These are phyloP conservation scores for Xylaria telfairii DNA, from an alignment of 495 filamentous ascomycete species.

Conservation along the genomic window DNA sequence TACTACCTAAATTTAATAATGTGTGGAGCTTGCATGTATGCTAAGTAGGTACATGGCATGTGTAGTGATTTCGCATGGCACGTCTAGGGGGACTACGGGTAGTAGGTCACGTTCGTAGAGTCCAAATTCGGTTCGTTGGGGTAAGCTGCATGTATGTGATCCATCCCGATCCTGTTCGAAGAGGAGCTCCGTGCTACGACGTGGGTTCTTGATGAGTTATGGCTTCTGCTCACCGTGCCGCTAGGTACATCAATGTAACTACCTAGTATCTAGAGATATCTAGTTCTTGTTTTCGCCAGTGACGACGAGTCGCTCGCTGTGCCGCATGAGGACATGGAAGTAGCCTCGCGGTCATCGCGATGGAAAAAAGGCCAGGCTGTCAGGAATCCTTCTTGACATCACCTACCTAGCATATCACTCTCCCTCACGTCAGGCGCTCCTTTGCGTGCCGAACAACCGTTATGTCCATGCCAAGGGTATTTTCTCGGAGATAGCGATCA, in stretches of 20 bases:
- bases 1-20: too few species aligned
- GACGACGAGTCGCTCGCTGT: background rate
- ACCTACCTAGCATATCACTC: background rate
- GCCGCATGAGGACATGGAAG: background rate
- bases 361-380: background rate
- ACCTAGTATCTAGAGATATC: too few species aligned
- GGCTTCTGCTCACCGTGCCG: background rate
- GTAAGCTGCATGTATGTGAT: background rate
- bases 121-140: background rate
- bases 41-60: too few species aligned
- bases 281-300: too few species aligned
- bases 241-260: background rate
- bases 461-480: background rate
- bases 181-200: background rate
- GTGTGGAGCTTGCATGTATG: too few species aligned
- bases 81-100: too few species aligned
- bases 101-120: background rate
- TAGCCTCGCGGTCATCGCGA: background rate
- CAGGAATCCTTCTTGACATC: constrained; percentile 7
- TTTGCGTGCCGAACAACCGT: background rate
- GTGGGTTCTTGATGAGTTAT: background rate
- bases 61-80: too few species aligned
- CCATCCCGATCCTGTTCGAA: background rate
- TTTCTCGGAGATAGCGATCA: background rate
- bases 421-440: background rate